Evolutionary conservation across 2,329 filamentous ascomycete species (phyloP), one percentile per base, ranked within the genome.

Genomic region (Leptoxyphium fumago): DNA sequence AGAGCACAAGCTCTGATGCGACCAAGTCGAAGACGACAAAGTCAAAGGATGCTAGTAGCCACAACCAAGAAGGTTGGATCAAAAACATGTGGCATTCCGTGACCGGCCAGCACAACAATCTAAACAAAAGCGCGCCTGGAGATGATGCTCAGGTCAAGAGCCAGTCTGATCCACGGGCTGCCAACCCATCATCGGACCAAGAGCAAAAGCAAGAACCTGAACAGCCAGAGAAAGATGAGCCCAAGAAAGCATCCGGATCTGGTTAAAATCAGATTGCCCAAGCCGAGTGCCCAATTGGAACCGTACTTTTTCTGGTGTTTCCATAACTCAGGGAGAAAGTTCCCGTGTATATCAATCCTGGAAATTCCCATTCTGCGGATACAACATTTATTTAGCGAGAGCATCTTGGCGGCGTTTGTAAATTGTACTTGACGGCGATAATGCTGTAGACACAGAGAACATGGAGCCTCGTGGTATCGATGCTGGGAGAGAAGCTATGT

Each of bases 11-110:
- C 14, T 36, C 42, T 32, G 43, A 32, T 8, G 14, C 11, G 14
- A 14, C 41, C 6, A 42, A 18, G 10, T 39, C 45, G 21, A 41
- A 46, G 2, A 13, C 43, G 10, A 29, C 32, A 17, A 46, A 45
- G 13, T 51, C 39, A 1, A 39, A 42, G 6, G 49, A 58, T 29
- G 52, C 52, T 28, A 63, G 70, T 21, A 67, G 72, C 0, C 81
- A 89, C 61, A 82, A 82, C 64, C 78, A 83, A 57, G 88, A 95
- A 62, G 85, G 89, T 2, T 94, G 95, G 59, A 67, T 96, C 48
- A 95, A 91, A 69, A 86, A 81, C 38, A 79, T 93, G 51, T 96
- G 89, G 89, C 85, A 95, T 60, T 87, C 80, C 51, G 65, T 96
- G 44, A 94, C 83, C n/a, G 84, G 86, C 55, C 78, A 91, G 53